A percentile compares a stretch with the other conserved stretches of the same genome.
phyloP scores from a whole-genome alignment of 1,139 yeast species.

The Yamadazyma oceani region DNA sequence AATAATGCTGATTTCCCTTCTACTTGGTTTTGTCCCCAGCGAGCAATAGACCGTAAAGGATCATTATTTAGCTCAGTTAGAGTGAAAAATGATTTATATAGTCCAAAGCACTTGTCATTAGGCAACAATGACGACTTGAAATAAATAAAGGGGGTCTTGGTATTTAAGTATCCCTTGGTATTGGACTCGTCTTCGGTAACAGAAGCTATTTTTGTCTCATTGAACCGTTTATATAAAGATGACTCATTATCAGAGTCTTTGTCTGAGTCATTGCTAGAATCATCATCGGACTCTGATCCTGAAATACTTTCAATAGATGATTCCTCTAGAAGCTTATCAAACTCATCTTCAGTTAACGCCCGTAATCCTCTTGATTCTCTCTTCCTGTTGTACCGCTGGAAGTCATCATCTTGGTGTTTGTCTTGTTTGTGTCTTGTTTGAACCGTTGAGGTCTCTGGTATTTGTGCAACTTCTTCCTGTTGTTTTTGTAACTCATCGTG shows the following conservation, averaged over 20 bases:
- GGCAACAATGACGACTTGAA: slow-evolving; percentile 52
- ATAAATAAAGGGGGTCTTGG: slow-evolving; percentile 62
- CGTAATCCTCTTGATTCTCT: slow-evolving; percentile 48
- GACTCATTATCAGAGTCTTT: slow-evolving; percentile 11
- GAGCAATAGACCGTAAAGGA: slow-evolving; percentile 45
- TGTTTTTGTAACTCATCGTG: slow-evolving; percentile 26
- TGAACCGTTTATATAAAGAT: slow-evolving; percentile 12
- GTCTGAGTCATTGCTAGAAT: slow-evolving; percentile 25
- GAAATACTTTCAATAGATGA: slow-evolving; percentile 59
- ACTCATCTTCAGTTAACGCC: slow-evolving; percentile 56
- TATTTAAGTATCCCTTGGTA: slow-evolving; percentile 44
- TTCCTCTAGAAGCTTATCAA: slow-evolving; percentile 54
- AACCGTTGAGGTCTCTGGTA: slow-evolving; percentile 1
- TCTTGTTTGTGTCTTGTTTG: too few species aligned
- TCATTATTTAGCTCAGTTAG: slow-evolving; percentile 26
- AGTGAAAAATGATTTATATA: slow-evolving; percentile 67
- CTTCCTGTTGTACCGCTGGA: slow-evolving; percentile 61
- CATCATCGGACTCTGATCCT: slow-evolving; percentile 43
- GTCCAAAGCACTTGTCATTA: slow-evolving; percentile 55
- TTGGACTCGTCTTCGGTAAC: slow-evolving; percentile 7
- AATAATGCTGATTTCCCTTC: slow-evolving; percentile 64
- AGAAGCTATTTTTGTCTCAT: slow-evolving; percentile 12
- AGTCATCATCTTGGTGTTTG: slow-evolving; percentile 37
- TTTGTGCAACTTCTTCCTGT: slow-evolving; percentile 4
- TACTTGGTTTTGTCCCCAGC: slow-evolving; percentile 26